Base-by-base conservation (phyloP, 306 rosid species). In the Cucurbita pepo region DNA sequence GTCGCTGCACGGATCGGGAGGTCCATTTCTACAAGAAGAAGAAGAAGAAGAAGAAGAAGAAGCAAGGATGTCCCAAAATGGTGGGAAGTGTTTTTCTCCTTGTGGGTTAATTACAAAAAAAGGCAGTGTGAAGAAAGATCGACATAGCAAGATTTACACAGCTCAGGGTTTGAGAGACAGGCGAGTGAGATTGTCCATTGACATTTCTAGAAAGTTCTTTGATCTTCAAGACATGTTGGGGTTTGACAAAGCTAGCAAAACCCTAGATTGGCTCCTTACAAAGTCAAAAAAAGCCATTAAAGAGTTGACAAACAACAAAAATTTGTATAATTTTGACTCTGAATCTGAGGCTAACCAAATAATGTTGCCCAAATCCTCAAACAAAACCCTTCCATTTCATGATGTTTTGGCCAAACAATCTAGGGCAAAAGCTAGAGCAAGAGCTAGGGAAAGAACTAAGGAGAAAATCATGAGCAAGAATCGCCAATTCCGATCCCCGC, bases 211-310 rank as follows among this genome's bases (percentile, higher is more conserved):
- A 3, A 85, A 91, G 85, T 94, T 94, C 91, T 94, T 94, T 41
- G 97, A 94, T 86, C 97, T 94, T 55, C 98, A 94, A 75, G 98
- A 94, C 82, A 81, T 83, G 92, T 73, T 94, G 88, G 98, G 98
- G 87, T 88, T 87, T 58, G 97, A 94, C 85, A 94, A 86, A 75
- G 97, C 98, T 11, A 94, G 98, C 75, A 86, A 83, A 69, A 94
- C 98, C 77, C 88, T 94, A 4, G 97, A 94, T n/a, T 94, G 98
- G 98, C 89, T 94, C 60, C 85, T 94, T 77, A 75, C 66, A 18
- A 89, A 90, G 82, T 89, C 97, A 15, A 85, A 77, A 77, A 86
- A 76, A 47, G 97, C 92, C 38, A 94, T 94, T 62, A 81, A 76
- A 61, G 89, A 90, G 36, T 84, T 85, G 1, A 78, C 85, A 30